Evolutionary conservation across 78 protist genomes (phyloP).

Genomic region (Guillardia theta): DNA sequence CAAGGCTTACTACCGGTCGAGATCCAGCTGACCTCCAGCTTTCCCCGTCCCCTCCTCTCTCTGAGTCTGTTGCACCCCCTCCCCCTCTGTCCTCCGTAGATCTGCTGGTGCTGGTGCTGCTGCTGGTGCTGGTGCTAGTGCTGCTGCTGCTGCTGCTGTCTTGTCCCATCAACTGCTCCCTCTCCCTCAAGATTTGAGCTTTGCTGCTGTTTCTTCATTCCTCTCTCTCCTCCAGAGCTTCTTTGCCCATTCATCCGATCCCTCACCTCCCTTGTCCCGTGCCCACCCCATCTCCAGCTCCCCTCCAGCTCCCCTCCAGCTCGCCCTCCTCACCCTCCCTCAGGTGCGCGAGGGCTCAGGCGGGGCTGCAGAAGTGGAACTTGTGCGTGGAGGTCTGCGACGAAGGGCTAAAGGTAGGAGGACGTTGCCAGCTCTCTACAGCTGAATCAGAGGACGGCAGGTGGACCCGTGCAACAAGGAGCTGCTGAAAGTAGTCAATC

Average conservation of each 20-base stretch:
- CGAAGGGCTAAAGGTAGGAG: too few relatives aligned
- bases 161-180: background rate
- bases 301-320: background rate
- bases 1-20: background rate
- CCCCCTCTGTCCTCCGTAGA: background rate
- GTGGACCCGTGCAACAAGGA: background rate
- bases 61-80: background rate
- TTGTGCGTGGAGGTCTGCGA: too few relatives aligned
- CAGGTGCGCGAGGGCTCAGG: too few relatives aligned
- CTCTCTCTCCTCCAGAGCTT: background rate
- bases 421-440: background rate
- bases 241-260: background rate
- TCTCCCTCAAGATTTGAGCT: too few relatives aligned
- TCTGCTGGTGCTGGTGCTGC: background rate
- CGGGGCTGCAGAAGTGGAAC: too few relatives aligned
- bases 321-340: background rate
- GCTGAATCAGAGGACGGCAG: background rate
- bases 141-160: background rate
- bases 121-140: background rate
- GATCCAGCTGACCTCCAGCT: background rate
- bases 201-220: background rate
- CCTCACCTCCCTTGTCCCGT: background rate
- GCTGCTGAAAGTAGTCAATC: background rate
- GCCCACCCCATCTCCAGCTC: background rate
- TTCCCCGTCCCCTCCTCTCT: background rate